Evolutionary conservation across 176 grass and related monocot genomes (phyloP), one percentile per base, ranked within the genome.

Genomic region (Cenchrus purpureus): DNA sequence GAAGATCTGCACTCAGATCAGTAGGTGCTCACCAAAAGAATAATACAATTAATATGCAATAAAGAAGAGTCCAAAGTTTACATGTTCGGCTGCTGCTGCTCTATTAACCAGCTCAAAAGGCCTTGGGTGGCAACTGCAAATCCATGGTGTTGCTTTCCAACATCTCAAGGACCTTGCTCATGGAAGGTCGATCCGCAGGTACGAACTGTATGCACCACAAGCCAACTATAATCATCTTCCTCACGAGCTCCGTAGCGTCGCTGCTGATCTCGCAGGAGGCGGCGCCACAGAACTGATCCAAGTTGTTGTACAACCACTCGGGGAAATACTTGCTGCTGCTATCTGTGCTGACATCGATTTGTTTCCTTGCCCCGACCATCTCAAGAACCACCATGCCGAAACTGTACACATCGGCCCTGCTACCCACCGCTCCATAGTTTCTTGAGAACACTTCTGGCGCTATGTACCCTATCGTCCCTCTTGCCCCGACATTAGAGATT

Each of bases 141-240:
- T 49, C 58, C 3, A 1, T 0, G 22, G 50, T 48, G 20, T 49
- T 64, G 43, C 76, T 79, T 31, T 79, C 83, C 43, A 85, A 67
- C 52, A 85, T 85, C 43, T 85, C 83, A 65, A 85, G 73, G 40
- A 85, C 65, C 44, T 50, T 78, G 62, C 74, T 78, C 54, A 76
- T 67, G 4, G 74, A 85, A 16, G 74, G 65, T 11, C 67, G 76
- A 68, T 69, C 83, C 2, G 19, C 55, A 60, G 83, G 76, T 49
- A 44, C 13, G 11, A 71, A 71, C 68, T 71, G 43, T 12, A 71
- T 48, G n/a, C 68, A 71, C 68, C 68, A 71, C 68, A 71, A 48
- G 43, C 43, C 43, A 48, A 71, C 43, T 46, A 48, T 48, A 45
- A 48, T 3, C 68, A 71, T 71, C 68, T 71, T 71, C 43, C 68